phyloP scores from a whole-genome alignment of 1,139 yeast species.

The Debaryomycetaceae sp. region DNA sequence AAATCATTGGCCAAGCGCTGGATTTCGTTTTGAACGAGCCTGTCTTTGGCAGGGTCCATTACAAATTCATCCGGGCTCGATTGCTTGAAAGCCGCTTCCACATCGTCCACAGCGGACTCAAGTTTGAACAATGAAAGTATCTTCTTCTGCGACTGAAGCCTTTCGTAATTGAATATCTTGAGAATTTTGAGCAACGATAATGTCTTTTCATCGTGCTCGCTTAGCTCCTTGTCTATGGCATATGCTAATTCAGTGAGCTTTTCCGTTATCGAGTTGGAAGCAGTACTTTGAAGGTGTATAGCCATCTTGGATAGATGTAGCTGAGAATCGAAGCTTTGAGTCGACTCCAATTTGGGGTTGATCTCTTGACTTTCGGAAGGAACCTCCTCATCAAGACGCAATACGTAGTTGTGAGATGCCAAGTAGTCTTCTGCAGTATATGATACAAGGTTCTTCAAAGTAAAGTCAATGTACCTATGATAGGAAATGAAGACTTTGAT shows the following conservation, averaged over 20 bases:
- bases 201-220: slow-evolving; percentile 35
- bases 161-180: slow-evolving; percentile 22
- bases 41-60: slow-evolving; percentile 26
- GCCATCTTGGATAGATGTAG: slow-evolving; percentile 37
- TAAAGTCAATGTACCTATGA: slow-evolving; percentile 64
- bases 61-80: slow-evolving; percentile 11
- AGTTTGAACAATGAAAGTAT: slow-evolving; percentile 36
- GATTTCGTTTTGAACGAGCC: slow-evolving; percentile 43
- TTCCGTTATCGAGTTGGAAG: slow-evolving; percentile 37
- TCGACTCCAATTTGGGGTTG: slow-evolving; percentile 11
- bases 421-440: slow-evolving; percentile 73
- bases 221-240: slow-evolving; percentile 39
- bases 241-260: slow-evolving; percentile 39
- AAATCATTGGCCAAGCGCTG: slow-evolving; percentile 39
- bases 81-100: slow-evolving; percentile 6
- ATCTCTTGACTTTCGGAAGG: slow-evolving; percentile 7
- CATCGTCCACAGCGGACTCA: slow-evolving; percentile 31
- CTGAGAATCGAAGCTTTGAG: slow-evolving; percentile 38
- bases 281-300: slow-evolving; percentile 30
- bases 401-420: slow-evolving; percentile 30
- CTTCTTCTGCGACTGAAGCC: slow-evolving; percentile 31
- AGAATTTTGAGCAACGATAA: slow-evolving; percentile 27
- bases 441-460: slow-evolving; percentile 64
- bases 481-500: slow-evolving; percentile 69
- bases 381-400: slow-evolving; percentile 20